These are phyloP conservation scores for Cyclotella baltica DNA, from an alignment of 108 stramenopile species.

Conservation along the genomic window DNA sequence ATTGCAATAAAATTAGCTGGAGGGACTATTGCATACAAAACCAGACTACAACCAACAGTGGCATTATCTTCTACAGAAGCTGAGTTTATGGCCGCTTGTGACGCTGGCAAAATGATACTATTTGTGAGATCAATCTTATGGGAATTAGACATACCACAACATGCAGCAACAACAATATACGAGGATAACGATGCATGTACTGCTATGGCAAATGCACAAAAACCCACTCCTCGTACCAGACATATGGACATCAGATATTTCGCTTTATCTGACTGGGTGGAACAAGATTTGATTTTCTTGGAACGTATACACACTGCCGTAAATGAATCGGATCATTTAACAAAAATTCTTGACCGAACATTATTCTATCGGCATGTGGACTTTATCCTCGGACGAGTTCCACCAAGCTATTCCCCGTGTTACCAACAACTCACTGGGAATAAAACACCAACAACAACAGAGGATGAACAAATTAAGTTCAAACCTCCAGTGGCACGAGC, in stretches of 20 bases:
- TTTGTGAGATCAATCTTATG: conserved; percentile 36
- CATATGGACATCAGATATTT: conserved; percentile 30
- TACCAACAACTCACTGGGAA: neutral
- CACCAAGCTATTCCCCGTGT: neutral
- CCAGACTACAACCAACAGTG: conserved; percentile 26
- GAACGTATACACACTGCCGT: neutral
- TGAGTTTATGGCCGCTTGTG: too few species aligned
- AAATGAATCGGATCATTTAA: conserved; percentile 19
- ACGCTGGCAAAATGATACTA: conserved; percentile 38
- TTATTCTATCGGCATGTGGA: conserved; percentile 9
- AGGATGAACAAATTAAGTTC: neutral
- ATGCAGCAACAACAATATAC: conserved; percentile 22
- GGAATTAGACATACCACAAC: conserved; percentile 44
- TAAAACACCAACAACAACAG: neutral
- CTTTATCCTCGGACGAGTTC: neutral
- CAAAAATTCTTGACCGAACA: neutral
- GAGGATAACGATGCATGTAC: conserved; percentile 35
- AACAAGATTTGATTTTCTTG: conserved; percentile 4
- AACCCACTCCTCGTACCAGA: conserved; percentile 18
- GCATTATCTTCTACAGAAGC: too few species aligned
- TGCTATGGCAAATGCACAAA: conserved; percentile 19
- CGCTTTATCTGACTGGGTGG: conserved; percentile 15
- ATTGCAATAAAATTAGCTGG: conserved; percentile 34
- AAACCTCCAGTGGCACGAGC: neutral
- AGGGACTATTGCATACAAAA: conserved; percentile 31